phyloP scores from a whole-genome alignment of 2,329 filamentous ascomycete species.

The Aspergillus pseudonomiae region DNA sequence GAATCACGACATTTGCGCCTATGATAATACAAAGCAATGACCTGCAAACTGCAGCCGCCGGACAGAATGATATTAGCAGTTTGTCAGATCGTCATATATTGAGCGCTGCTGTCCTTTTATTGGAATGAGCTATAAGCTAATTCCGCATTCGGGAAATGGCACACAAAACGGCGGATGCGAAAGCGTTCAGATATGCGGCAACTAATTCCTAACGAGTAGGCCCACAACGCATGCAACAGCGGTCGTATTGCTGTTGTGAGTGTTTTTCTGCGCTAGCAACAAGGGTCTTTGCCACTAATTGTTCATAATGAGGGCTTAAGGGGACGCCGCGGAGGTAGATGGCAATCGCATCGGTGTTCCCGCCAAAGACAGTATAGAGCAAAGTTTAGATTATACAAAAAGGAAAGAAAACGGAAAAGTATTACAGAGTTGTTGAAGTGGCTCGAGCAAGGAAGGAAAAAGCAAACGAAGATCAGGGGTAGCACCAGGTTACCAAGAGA shows the following conservation, averaged over 20 bases:
- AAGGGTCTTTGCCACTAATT: constrained; percentile 7
- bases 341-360: constrained; percentile 1
- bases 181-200: background rate
- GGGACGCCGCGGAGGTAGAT: constrained; percentile 1
- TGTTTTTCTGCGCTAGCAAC: constrained; percentile 1
- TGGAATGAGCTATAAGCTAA: constrained; percentile 5
- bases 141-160: constrained; percentile 18
- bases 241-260: background rate
- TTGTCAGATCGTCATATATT: background rate
- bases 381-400: background rate
- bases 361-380: background rate
- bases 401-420: background rate
- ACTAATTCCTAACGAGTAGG: background rate
- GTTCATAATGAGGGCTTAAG: constrained; percentile 11
- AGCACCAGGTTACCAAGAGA: constrained; percentile 6
- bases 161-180: constrained; percentile 2
- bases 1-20: constrained; percentile 17
- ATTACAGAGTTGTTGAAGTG: background rate
- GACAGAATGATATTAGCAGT: background rate
- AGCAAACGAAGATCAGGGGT: constrained; percentile 1
- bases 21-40: background rate
- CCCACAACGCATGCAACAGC: background rate
- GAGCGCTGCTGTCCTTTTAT: background rate
- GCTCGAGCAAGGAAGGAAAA: background rate
- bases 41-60: background rate